Conservation (phyloP, 2,329 filamentous ascomycete genomes). For the Colletotrichum horii region DNA sequence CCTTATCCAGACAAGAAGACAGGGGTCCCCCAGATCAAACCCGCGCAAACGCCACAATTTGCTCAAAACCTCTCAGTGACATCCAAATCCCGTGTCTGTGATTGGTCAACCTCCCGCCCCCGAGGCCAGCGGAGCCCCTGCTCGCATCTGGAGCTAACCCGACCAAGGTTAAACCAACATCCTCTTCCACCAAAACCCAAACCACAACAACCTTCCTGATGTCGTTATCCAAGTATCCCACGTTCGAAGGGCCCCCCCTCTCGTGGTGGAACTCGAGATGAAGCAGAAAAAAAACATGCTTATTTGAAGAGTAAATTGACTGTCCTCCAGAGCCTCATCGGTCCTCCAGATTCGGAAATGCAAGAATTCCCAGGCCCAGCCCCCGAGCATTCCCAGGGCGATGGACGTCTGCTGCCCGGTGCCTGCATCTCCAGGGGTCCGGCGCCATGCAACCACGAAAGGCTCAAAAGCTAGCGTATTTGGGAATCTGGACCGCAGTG, state of each 20-base stretch:
- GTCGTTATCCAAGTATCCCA: background rate
- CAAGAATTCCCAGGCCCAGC: background rate
- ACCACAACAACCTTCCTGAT: background rate
- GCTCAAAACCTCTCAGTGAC: constrained; percentile 53
- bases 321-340: background rate
- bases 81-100: background rate
- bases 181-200: background rate
- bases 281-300: background rate
- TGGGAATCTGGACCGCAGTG: background rate
- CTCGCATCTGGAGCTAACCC: constrained; percentile 16
- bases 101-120: background rate
- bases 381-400: background rate
- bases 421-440: background rate
- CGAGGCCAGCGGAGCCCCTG: background rate
- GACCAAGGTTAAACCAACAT: constrained; percentile 9
- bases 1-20: background rate
- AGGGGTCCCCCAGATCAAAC: background rate
- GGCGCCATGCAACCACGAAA: background rate
- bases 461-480: background rate
- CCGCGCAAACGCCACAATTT: constrained; percentile 42
- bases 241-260: background rate
- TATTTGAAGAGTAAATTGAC: background rate
- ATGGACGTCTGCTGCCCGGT: background rate
- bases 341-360: background rate
- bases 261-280: background rate